Evolutionary conservation across 1,139 yeast genomes (phyloP).

Genomic region (Debaryomycetaceae sp.): DNA sequence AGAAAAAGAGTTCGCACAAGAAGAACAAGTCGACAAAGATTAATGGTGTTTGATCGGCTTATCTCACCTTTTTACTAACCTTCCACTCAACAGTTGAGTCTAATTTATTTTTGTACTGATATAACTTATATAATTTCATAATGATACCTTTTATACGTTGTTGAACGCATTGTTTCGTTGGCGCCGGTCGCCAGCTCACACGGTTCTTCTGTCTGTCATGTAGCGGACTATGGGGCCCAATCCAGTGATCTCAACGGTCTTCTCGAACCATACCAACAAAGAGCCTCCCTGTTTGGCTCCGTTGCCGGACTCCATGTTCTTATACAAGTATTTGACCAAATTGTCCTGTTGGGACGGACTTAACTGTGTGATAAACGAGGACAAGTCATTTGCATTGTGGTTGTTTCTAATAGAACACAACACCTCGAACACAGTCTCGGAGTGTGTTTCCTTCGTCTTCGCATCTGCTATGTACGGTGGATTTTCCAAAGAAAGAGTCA

Average conservation of each 20-base stretch:
- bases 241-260: slow-evolving; percentile 79
- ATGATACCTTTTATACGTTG: neutral
- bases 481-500: slow-evolving; percentile 56
- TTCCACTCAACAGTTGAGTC: neutral
- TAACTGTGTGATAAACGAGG: slow-evolving; percentile 56
- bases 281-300: slow-evolving; percentile 88
- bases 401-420: slow-evolving; percentile 70
- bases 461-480: slow-evolving; percentile 84
- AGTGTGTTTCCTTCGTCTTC: slow-evolving; percentile 46
- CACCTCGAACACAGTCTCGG: slow-evolving; percentile 66
- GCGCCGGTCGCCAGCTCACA: slow-evolving; percentile 25
- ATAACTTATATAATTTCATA: neutral
- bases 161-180: neutral
- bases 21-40: slow-evolving; percentile 3
- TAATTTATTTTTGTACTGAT: neutral
- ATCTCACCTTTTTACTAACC: neutral
- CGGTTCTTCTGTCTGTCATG: slow-evolving; percentile 80
- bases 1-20: slow-evolving; percentile 7
- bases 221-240: slow-evolving; percentile 86
- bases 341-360: slow-evolving; percentile 67
- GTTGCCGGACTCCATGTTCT: slow-evolving; percentile 72
- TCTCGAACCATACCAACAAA: slow-evolving; percentile 88
- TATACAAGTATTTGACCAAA: slow-evolving; percentile 80
- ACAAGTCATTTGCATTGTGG: slow-evolving; percentile 53
- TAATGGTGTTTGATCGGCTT: neutral